Evolutionary conservation across 2,329 filamentous ascomycete genomes (phyloP), one percentile per base, ranked within the genome.

Genomic region (Penicillium sclerotiorum): DNA sequence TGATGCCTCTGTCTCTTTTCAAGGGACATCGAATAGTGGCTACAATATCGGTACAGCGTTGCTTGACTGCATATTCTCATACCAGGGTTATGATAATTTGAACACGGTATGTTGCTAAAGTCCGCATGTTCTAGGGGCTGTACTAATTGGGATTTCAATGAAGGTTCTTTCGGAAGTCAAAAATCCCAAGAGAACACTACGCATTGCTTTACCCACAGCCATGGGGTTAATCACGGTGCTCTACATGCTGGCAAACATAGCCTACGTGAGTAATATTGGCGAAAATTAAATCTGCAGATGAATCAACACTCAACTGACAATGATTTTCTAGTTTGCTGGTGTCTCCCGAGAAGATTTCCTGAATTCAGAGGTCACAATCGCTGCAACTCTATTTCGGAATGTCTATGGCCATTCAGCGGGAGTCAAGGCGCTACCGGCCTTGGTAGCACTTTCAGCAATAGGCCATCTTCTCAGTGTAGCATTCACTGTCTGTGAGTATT

Each of bases 191-290:
- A 73, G 71, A n/a, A 83, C 80, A 0, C 72, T 84, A 11, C 77
- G 77, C 45, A 69, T 78, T 12, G 80, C 80, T 0, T 76, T 78
- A 0, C 78, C 80, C 1, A 59, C 77, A 1, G 80, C 79, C 0
- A 69, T 83, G n/a, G 64, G 69, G 6, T 67, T 77, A 17, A 75
- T 80, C 7, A 75, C 76, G 1, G 61, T 79, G 7, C 64, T 78
- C 0, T 83, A 82, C 56, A 71, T 82, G 52, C 71, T 81, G n/a
- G 73, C 76, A 57, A 82, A 81, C 56, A 70, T 81, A 11, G 75
- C 80, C 7, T 82, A 82, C 61, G 57, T 60, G 40, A n/a, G 53
- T 32, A 1, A 5, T 30, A 3, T 6, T 28, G 25, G 13, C 8
- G 13, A 20, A 20, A 2, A 1, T 20, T n/a, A 13, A 3, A 32